Base-by-base conservation (phyloP, 805 yeast genomes). In the Cyberlindnera misumaiensis region DNA sequence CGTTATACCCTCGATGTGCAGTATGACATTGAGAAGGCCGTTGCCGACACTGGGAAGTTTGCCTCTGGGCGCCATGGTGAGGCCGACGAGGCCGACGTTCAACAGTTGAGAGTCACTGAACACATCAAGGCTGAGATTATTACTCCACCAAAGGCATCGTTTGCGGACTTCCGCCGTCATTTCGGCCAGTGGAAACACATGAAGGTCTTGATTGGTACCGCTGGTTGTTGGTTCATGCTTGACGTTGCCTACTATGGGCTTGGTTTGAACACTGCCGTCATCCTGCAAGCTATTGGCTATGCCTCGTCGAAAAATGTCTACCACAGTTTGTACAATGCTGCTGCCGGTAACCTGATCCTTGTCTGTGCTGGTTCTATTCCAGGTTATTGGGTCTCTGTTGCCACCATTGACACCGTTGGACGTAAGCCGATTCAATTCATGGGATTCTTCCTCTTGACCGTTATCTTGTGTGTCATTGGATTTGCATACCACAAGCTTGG, bases 361-460 rank as follows among this genome's bases (percentile, higher is more conserved):
- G 77, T 87, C 47, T 85, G 95, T 74, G 97, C 97, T 41, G 96
- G 97, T 72, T 75, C 93, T 33, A 76, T 87, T 64, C 96, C 96
- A 53, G 96, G 96, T 58, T 87, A 87, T 67, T 87, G 96, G 96
- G 67, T 72, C 44, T 60, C 90, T 25, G 86, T 81, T 52, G 87
- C 87, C 37, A 80, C 90, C 34, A 60, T 87, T 44, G 96, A 87
- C 64, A 70, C 66, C 28, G 52, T 87, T 51, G 96, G 96, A 54
- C 80, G 96, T 73, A 85, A 82, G 64, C 78, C 88, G 47, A 67
- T 87, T 47, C 96, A 88, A 69, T 43, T 85, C 16, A 68, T 66
- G 56, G 94, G 95, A 53, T 87, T 87, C 70, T 43, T 72, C 48
- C 56, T 84, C 38, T 72, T 86, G 58, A 84, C 95, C 31, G 60